phyloP scores from a whole-genome alignment of 345 rosid genomes.

The Physaria fendleri region DNA sequence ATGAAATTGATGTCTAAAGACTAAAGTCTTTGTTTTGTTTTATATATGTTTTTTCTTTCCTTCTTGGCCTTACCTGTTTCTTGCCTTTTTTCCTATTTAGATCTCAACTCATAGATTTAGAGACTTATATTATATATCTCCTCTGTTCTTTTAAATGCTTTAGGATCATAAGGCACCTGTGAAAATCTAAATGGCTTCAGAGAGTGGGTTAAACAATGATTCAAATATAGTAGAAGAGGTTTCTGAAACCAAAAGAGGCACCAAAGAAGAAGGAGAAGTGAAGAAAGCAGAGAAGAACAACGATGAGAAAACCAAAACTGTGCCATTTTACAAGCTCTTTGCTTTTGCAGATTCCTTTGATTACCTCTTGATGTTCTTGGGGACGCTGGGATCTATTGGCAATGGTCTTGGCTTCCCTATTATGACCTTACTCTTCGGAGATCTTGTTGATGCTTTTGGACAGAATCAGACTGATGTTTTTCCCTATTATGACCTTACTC shows the following conservation, averaged over 20 bases:
- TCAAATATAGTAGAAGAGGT: slow-evolving; percentile 10
- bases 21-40: background rate
- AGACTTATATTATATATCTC: background rate
- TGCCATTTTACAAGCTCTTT: slow-evolving; percentile 71
- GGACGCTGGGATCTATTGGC: slow-evolving; percentile 61
- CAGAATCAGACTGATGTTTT: slow-evolving; percentile 51
- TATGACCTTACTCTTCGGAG: slow-evolving; percentile 77
- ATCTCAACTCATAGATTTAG: background rate
- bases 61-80: slow-evolving; percentile 1
- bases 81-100: background rate
- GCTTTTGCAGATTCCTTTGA: slow-evolving; percentile 67
- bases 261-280: slow-evolving; percentile 34
- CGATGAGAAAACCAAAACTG: slow-evolving; percentile 46
- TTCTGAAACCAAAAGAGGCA: slow-evolving; percentile 4
- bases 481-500: slow-evolving; percentile 75
- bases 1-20: background rate
- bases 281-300: slow-evolving; percentile 26
- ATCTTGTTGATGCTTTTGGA: slow-evolving; percentile 56
- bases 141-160: background rate
- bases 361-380: slow-evolving; percentile 52
- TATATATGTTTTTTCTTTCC: background rate
- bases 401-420: slow-evolving; percentile 68
- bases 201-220: slow-evolving; percentile 5
- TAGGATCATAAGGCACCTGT: slow-evolving; percentile 8
- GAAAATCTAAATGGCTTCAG: slow-evolving; percentile 22